Base-by-base conservation (phyloP, 352 stramenopile species). In the Blastocystis hominis region DNA sequence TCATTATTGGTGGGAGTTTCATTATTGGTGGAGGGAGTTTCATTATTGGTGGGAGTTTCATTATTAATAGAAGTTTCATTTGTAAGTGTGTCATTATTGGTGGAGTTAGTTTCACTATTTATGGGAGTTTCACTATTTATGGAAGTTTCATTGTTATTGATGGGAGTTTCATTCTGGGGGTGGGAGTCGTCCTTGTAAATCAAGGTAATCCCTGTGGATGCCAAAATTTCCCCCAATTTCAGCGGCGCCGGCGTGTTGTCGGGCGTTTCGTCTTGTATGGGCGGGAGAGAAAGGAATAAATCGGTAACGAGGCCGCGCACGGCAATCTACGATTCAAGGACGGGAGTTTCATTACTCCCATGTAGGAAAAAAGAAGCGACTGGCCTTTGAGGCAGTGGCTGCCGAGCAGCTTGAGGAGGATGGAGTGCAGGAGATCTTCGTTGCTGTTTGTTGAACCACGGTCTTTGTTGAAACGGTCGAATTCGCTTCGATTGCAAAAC, bases 381-480 rank as follows among this genome's bases (percentile, higher is more conserved):
- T 84, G 72, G 36, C 72, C 72, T 30, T 84, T 84, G 24, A 84
- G 56, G 9, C 66, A 17, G 2, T 15, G 24, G n/a, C 6, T 69
- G 2, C 54, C 47, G 10, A 84, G 30, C 24, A 84, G 40, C 15
- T 64, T 84, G n/a, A 64, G 42, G 3, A 47, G 53, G 17, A 84
- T 42, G 40, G 72, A 46, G 38, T 69, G 50, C 7, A 84, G 42
- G 17, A 84, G 68, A 40, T 84, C 15, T 10, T 84, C 44, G 36
- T 84, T 84, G 72, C 50, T 55, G 72, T 84, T 84, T 4, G 72
- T 68, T 15, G 50, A 66, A 15, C 50, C 30, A 17, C 30, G 53
- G 24, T 84, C 55, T 44, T 47, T 84, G 72, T 84, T 84, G 40
- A 84, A 84, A 30, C 72, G 72, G 55, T 84, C 72, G 36, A 84